Percentiles rank a stretch among this genome's conserved stretches.
Evolutionary conservation across 2,329 filamentous ascomycete species (phyloP).

Genomic region (Talaromyces sp.): DNA sequence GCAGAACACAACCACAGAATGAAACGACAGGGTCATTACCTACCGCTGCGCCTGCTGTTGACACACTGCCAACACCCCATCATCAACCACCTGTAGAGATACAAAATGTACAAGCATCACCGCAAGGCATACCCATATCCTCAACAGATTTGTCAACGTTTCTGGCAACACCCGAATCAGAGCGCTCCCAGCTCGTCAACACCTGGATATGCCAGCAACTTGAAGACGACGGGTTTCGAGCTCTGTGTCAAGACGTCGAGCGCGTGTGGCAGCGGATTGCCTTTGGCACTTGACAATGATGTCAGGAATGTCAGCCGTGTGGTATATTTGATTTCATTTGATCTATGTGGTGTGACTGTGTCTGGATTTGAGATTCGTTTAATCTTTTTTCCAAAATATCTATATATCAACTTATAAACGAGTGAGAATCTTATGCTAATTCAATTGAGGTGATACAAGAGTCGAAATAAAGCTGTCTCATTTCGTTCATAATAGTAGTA

Average conservation of each 20-base stretch:
- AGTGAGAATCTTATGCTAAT: background rate
- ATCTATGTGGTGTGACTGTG: background rate
- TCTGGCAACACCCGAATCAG: constrained; percentile 20
- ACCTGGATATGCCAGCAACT: constrained; percentile 38
- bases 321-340: background rate
- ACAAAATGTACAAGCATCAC: background rate
- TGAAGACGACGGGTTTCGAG: constrained; percentile 34
- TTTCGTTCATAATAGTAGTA: no score
- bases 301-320: background rate
- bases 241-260: constrained; percentile 36
- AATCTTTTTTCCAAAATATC: background rate
- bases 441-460: background rate
- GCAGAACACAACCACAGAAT: background rate
- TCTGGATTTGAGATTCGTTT: background rate
- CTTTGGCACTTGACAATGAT: constrained; percentile 23
- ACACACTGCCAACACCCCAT: background rate
- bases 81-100: background rate
- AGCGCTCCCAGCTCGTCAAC: constrained; percentile 29
- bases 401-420: background rate
- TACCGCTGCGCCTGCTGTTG: background rate
- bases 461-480: background rate
- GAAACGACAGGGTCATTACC: background rate
- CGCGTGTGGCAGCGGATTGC: constrained; percentile 35
- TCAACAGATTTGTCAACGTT: constrained; percentile 27
- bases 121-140: background rate